Base-by-base conservation (phyloP, 306 rosid genomes). In the Cucurbita pepo region DNA sequence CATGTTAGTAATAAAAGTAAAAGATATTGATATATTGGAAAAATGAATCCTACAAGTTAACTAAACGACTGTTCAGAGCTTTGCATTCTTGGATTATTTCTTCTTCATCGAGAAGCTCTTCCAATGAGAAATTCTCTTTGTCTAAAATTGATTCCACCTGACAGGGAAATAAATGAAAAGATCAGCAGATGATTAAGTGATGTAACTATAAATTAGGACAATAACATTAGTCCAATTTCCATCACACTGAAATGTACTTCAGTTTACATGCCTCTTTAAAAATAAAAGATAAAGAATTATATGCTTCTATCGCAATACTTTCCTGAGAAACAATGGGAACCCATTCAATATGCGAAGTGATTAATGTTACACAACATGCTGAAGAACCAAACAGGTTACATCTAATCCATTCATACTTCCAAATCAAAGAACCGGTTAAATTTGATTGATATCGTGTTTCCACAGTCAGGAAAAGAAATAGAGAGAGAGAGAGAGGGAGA, bases 1-100 rank as follows among this genome's bases (percentile, higher is more conserved):
- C 61, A 51, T n/a, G 16, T 74, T 21, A 50, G 15, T 47, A 25
- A 38, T 5, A 16, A 60, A 48, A 25, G 21, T 52, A 79, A 12
- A 75, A 34, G 43, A 34, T 25, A 19, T 30, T 51, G 58, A 56
- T 67, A 34, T 10, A 76, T 64, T 56, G 69, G 76, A 36, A 59
- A 73, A 21, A 21, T 21, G 66, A 75, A 75, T 78, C 58, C 69
- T 89, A 95, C 99, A 88, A 91, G 81, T 95, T 91, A 81, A 95
- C 88, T 76, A 95, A 96, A 41, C 99, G 97, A 71, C 95, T 95
- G 86, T 95, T 95, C 65, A 91, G 84, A 71, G 96, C 90, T 86
- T 95, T 95, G 99, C 97, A 95, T 83, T 95, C 99, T 84, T 95
- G 99, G 77, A 95, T 95, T 79, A 95, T 85, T 83, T 95, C 99